Base-by-base conservation (phyloP, 2,329 filamentous ascomycete species). In the Monilinia polystroma region DNA sequence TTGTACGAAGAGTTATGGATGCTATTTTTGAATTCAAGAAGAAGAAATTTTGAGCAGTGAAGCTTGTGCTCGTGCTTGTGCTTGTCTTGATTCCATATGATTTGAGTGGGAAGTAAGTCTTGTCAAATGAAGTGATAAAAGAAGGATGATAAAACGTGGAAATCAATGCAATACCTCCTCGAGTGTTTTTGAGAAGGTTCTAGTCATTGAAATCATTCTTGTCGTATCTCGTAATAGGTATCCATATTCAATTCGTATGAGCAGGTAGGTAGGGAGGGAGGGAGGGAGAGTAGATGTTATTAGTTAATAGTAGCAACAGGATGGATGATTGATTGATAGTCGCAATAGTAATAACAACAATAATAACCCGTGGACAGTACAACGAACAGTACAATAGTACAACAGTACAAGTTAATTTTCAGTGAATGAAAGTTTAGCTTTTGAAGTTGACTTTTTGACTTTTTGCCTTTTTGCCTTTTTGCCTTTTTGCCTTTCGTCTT, bases 131-230 rank as follows among this genome's bases (percentile, higher is more conserved):
- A n/a, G 29, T 35, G 16, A 20, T 35, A 35, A 49, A 49, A 16
- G 43, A 35, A 35, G 3, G 41, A 47, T 49, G 11, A 47, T 59
- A 6, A 58, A 45, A 23, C 23, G 23, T 23, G 23, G 23, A 23
- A 7, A 35, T 35, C 11, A 41, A 41, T 41, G 38, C 38, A 35
- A 47, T 59, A 16, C 10, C 41, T 45, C n/a, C 32, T 16, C 12
- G 3, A n/a, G 6, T 20, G 26, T 43, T 16, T 43, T 8, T 45
- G 56, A 58, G 29, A 63, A 63, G 59, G 29, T 63, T 57, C 20
- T 64, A 26, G 41, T 49, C 4, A 64, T 57, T 49, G n/a, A 47
- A 23, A 56, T 57, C n/a, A 38, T 51, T 26, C 29, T 23, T 23
- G 20, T 47, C 35, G 12, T 35, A 20, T 26, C 23, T 26, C 38